Percentiles rank a stretch among this genome's conserved stretches.
Evolutionary conservation across 2,329 filamentous ascomycete species (phyloP).

Genomic region (Fusarium brachygibbosum): DNA sequence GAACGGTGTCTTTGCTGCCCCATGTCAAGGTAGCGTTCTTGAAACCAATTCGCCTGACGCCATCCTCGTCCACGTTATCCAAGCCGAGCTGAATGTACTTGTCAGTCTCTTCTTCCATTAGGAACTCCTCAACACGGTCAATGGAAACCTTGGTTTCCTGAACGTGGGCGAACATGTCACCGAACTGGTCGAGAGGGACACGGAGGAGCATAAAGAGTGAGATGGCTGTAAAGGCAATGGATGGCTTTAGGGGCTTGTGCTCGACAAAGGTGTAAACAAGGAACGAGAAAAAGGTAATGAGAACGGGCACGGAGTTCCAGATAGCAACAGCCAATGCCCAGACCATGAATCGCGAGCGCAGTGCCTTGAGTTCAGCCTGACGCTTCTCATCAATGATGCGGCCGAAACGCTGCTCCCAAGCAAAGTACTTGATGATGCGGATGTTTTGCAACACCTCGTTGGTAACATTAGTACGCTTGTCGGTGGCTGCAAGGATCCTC

Average conservation of each 20-base stretch:
- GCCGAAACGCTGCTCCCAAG: slow-evolving; percentile 94
- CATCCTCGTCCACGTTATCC: slow-evolving; percentile 76
- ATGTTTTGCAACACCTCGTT: slow-evolving; percentile 99
- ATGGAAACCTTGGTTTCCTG: slow-evolving; percentile 98
- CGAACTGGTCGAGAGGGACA: slow-evolving; percentile 93
- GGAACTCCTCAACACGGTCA: slow-evolving; percentile 94
- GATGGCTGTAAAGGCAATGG: slow-evolving; percentile 93
- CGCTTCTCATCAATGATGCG: slow-evolving; percentile 91
- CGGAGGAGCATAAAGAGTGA: slow-evolving; percentile 95
- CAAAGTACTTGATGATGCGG: slow-evolving; percentile 99
- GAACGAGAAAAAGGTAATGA: slow-evolving; percentile 98
- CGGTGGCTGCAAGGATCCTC: slow-evolving; percentile 90
- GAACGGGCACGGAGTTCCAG: slow-evolving; percentile 94
- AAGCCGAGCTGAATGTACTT: slow-evolving; percentile 89
- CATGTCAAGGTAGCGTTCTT: slow-evolving; percentile 88
- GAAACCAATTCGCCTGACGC: slow-evolving; percentile 84
- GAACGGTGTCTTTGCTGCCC: slow-evolving; percentile 77
- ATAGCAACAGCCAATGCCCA: slow-evolving; percentile 94
- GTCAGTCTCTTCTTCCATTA: slow-evolving; percentile 93
- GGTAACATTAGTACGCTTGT: slow-evolving; percentile 94
- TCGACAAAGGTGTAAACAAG: slow-evolving; percentile 92
- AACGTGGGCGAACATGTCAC: slow-evolving; percentile 98
- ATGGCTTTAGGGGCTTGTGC: slow-evolving; percentile 88
- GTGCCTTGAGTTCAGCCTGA: slow-evolving; percentile 78
- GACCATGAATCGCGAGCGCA: slow-evolving; percentile 87